Evolutionary conservation across 805 yeast genomes (phyloP), one percentile per base, ranked within the genome.

Genomic region (Myxozyma udenii): DNA sequence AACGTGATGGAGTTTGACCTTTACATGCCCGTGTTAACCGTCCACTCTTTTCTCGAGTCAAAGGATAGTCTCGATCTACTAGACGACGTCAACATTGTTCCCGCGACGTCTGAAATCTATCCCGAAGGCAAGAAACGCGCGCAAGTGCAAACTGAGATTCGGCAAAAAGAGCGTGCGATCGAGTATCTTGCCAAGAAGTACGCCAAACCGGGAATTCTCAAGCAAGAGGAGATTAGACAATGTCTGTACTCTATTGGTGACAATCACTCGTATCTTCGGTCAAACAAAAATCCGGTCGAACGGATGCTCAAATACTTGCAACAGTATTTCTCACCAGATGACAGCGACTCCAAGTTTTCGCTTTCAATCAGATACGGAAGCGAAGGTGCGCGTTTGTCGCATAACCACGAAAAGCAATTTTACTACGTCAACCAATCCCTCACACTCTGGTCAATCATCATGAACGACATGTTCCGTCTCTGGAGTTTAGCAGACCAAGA

Each of bases 401-500:
- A 85, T 65, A 78, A 77, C 62, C 93, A 85, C 62, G 77, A 74
- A 37, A 80, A 83, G 63, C 95, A 85, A 70, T 84, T 71, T 66
- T 78, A 83, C 57, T 85, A 85, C 62, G 91, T 85, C 12, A 75
- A 79, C 48, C 95, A 86, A 62, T 85, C 91, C 0, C 68, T 85
- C 47, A 79, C 80, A 18, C 66, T 85, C 46, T 85, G 95, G 95
- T 80, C 87, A 0, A 75, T 81, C 50, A 83, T 85, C 51, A 85
- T 84, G 81, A 71, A 85, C 49, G 89, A 86, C 54, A 83, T 85
- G 85, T 80, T 84, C 60, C 78, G 77, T 66, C 68, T 85, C 21
- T 85, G 95, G 95, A 80, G 79, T 33, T 73, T 82, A 32, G 88
- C 91, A 0, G 95, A 85, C 63, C 78, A 77, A 37, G 93, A 86